These are phyloP conservation scores for Jatropha curcas DNA, from an alignment of 345 rosid genomes.

Conservation along the genomic window DNA sequence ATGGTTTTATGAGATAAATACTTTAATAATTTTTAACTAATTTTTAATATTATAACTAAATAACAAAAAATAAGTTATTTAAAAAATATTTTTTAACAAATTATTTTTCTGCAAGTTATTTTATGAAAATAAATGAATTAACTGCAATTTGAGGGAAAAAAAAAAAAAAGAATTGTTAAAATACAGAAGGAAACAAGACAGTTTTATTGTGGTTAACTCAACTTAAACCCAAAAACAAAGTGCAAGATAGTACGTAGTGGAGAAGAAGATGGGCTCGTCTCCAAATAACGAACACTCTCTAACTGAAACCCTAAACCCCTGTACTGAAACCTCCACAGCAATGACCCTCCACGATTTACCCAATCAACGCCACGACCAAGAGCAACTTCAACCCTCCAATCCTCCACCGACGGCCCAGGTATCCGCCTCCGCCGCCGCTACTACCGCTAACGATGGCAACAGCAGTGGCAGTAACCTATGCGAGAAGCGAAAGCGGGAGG, in stretches of 20 bases:
- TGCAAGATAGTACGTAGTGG: neutral
- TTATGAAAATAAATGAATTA: too few relatives aligned
- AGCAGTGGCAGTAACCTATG: slow-evolving; percentile 15
- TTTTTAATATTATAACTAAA: too few relatives aligned
- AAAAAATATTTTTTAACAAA: too few relatives aligned
- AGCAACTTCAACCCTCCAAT: slow-evolving; percentile 24
- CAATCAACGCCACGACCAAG: neutral
- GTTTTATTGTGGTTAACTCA: too few relatives aligned
- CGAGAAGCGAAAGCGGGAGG: slow-evolving; percentile 74
- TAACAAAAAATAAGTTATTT: too few relatives aligned
- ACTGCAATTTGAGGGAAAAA: too few relatives aligned
- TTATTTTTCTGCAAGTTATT: too few relatives aligned
- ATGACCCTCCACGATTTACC: slow-evolving; percentile 26
- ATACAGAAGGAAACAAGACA: too few relatives aligned
- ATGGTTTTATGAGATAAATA: too few relatives aligned
- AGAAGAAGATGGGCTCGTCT: slow-evolving; percentile 31
- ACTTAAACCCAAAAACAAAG: neutral
- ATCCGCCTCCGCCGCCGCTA: slow-evolving; percentile 7
- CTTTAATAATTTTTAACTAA: too few relatives aligned
- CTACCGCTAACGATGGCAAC: too few relatives aligned
- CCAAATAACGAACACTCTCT: slow-evolving; percentile 36
- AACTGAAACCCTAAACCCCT: slow-evolving; percentile 30
- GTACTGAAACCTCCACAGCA: slow-evolving; percentile 1
- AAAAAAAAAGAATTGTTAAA: too few relatives aligned
- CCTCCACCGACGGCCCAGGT: slow-evolving; percentile 26